A percentile compares a stretch with the other conserved stretches of the same genome.
Evolutionary conservation across 2,329 filamentous ascomycete genomes (phyloP).

Genomic region (Cytospora piceicola): DNA sequence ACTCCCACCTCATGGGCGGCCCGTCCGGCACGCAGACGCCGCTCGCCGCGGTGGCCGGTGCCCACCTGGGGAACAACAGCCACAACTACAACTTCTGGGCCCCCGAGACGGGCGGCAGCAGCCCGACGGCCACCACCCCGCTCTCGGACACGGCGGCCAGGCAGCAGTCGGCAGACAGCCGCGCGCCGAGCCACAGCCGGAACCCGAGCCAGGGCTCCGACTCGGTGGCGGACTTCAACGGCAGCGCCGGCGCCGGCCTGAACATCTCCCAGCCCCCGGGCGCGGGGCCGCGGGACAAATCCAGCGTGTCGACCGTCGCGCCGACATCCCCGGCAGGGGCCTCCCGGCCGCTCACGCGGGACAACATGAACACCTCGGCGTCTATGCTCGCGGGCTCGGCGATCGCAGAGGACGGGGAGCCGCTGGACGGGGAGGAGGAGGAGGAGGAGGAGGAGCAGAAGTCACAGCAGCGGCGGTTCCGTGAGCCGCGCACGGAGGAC

Average conservation of each 20-base stretch:
- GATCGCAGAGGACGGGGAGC: conserved; percentile 45
- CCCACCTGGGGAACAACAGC: conserved; percentile 57
- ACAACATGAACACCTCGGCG: conserved; percentile 43
- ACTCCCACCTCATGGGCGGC: conserved; percentile 72
- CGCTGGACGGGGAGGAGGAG: conserved; percentile 24
- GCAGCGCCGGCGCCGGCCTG: conserved; percentile 29
- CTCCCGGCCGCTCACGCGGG: conserved; percentile 62
- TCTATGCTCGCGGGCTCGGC: conserved; percentile 41
- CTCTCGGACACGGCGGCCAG: conserved; percentile 14
- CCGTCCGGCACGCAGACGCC: conserved; percentile 79
- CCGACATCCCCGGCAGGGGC: conserved; percentile 53
- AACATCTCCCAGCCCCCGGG: conserved; percentile 26
- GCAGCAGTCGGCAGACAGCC: conserved; percentile 22
- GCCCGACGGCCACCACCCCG: conserved; percentile 31
- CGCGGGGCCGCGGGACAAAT: conserved; percentile 56
- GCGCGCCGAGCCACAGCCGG: conserved; percentile 45
- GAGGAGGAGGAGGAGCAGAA: conserved; percentile 34
- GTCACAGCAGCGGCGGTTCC: conserved; percentile 47
- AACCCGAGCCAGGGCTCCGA: conserved; percentile 53
- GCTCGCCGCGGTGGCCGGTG: conserved; percentile 77
- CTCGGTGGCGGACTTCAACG: conserved; percentile 48
- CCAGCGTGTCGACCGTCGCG: conserved; percentile 65
- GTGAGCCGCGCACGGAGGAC: conserved; percentile 80
- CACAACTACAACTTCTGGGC: conserved; percentile 45
- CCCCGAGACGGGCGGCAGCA: conserved; percentile 41